Evolutionary conservation across 306 rosid species (phyloP).

Genomic region (Quercus mongolica): DNA sequence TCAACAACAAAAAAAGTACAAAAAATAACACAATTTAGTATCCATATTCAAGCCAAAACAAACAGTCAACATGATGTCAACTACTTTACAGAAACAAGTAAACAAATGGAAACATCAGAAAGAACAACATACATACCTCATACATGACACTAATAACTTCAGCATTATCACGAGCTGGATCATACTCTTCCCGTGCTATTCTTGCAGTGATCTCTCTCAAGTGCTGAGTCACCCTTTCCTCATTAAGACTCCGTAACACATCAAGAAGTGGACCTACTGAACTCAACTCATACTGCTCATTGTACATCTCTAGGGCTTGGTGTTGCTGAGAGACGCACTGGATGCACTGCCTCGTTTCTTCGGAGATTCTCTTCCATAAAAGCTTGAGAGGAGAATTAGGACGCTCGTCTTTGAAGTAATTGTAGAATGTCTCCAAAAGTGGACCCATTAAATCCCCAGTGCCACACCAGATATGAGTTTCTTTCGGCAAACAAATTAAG

Average conservation of each 20-base stretch:
- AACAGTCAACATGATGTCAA: neutral
- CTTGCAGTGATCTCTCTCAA: constrained; percentile 60
- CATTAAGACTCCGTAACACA: constrained; percentile 71
- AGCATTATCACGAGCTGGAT: constrained; percentile 58
- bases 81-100: neutral
- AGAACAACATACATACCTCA: constrained; percentile 46
- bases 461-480: constrained; percentile 89
- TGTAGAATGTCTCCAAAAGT: constrained; percentile 90
- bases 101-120: neutral
- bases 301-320: constrained; percentile 77
- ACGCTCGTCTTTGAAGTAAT: constrained; percentile 70
- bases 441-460: constrained; percentile 90
- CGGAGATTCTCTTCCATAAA: constrained; percentile 78
- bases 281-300: constrained; percentile 62
- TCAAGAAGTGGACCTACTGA: constrained; percentile 84
- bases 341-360: constrained; percentile 64
- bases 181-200: constrained; percentile 49
- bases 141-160: constrained; percentile 82
- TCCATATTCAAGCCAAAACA: neutral
- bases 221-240: constrained; percentile 71
- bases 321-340: constrained; percentile 90
- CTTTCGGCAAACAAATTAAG: constrained; percentile 61
- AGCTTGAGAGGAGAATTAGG: constrained; percentile 75
- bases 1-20: neutral
- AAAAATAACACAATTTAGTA: neutral